phyloP scores from a whole-genome alignment of 371 early-diverging fungal genomes.

The Mortierella sp. region DNA sequence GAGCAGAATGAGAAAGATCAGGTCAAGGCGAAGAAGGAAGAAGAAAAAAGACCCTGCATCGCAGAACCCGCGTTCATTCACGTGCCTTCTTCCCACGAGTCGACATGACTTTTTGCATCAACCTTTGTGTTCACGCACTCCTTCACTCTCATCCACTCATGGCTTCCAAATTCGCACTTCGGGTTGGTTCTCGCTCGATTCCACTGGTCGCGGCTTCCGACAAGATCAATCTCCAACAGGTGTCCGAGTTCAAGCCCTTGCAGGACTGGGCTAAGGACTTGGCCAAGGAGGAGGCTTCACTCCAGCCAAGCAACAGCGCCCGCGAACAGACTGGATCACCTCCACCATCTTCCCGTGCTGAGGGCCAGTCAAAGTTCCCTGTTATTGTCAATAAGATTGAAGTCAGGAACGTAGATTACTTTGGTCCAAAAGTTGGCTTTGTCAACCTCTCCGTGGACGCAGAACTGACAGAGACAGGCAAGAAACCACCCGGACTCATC shows the following conservation, averaged over 20 bases:
- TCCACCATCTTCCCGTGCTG: background rate
- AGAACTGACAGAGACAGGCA: constrained; percentile 58
- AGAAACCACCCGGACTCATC: constrained; percentile 76
- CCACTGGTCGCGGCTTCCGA: constrained; percentile 42
- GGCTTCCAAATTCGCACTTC: constrained; percentile 41
- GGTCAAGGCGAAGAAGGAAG: too few relatives aligned
- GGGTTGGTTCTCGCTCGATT: constrained; percentile 47
- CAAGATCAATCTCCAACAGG: constrained; percentile 54
- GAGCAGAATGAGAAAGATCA: too few relatives aligned
- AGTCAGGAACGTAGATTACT: constrained; percentile 78
- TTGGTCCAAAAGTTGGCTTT: constrained; percentile 78
- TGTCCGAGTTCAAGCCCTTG: constrained; percentile 71
- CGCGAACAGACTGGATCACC: background rate
- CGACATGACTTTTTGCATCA: too few relatives aligned
- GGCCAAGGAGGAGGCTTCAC: constrained; percentile 51
- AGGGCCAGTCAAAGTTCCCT: background rate
- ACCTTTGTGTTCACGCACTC: background rate
- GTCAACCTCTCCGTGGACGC: constrained; percentile 77
- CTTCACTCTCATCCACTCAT: constrained; percentile 12
- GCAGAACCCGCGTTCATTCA: too few relatives aligned
- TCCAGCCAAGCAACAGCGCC: constrained; percentile 5
- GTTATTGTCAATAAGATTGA: constrained; percentile 58
- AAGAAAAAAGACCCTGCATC: too few relatives aligned
- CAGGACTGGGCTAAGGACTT: constrained; percentile 70
- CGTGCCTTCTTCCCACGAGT: too few relatives aligned